Conservation (phyloP, 2,329 filamentous ascomycete species). For the Neonectria magnoliae region DNA sequence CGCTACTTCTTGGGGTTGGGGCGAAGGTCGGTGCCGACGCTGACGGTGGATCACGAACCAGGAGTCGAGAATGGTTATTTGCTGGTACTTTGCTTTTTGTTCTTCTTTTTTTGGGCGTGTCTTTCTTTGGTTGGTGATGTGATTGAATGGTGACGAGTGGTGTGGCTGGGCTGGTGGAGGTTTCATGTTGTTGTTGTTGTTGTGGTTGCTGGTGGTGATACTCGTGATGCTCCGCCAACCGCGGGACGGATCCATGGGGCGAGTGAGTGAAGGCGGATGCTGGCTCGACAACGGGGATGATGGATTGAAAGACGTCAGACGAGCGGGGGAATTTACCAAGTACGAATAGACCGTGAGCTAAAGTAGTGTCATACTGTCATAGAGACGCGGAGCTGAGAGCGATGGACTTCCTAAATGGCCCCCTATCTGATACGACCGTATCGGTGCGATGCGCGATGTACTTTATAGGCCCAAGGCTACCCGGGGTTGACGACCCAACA, state of each 20-base stretch:
- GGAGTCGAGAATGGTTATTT: conserved; percentile 12
- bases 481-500: not conserved
- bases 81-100: conserved; percentile 6
- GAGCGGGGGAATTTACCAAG: no score
- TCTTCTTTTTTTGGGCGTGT: not conserved
- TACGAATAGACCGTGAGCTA: no score
- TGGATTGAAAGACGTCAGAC: no score
- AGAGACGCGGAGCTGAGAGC: not conserved
- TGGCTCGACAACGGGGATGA: conserved; percentile 30
- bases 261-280: conserved; percentile 19
- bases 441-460: not conserved
- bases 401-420: conserved; percentile 5
- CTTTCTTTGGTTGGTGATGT: conserved; percentile 10
- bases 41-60: conserved; percentile 5
- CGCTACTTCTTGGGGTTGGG: conserved; percentile 18
- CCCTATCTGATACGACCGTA: conserved; percentile 3
- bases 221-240: conserved; percentile 29
- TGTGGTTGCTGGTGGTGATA: conserved; percentile 9
- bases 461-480: not conserved
- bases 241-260: not conserved
- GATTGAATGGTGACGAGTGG: not conserved
- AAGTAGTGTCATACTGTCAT: not conserved
- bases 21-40: conserved; percentile 1
- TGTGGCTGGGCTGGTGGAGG: conserved; percentile 31
- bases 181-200: conserved; percentile 9